Evolutionary conservation across 2,329 filamentous ascomycete species (phyloP).

Genomic region (Ophiostoma novo-ulmi): DNA sequence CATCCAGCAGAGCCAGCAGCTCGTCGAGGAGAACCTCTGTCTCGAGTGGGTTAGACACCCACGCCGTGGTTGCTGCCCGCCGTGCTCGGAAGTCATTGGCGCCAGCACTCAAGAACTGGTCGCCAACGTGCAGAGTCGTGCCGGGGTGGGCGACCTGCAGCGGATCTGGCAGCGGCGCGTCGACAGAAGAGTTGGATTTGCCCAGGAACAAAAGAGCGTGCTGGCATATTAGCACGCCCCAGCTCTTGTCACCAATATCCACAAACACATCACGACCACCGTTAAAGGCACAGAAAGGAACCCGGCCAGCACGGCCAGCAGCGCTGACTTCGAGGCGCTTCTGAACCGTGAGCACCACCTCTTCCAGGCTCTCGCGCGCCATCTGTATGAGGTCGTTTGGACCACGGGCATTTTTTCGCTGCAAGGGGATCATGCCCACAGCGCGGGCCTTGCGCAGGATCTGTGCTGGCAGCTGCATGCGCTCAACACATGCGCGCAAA

Average conservation of each 20-base stretch:
- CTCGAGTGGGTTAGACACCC: conserved; percentile 90
- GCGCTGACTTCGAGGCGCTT: conserved; percentile 80
- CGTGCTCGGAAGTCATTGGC: conserved; percentile 97
- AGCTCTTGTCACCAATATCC: conserved; percentile 96
- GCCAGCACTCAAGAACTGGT: conserved; percentile 92
- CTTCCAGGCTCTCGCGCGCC: conserved; percentile 83
- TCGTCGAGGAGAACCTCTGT: conserved; percentile 88
- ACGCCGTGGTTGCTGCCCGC: conserved; percentile 87
- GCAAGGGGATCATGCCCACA: conserved; percentile 64
- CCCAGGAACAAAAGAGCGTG: conserved; percentile 26
- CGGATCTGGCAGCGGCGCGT: neutral
- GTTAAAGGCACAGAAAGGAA: conserved; percentile 98
- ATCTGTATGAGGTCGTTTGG: conserved; percentile 47
- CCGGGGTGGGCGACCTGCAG: conserved; percentile 19
- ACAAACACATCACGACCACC: conserved; percentile 97
- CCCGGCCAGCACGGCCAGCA: conserved; percentile 49
- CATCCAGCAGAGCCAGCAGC: conserved; percentile 53
- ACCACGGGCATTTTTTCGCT: conserved; percentile 3
- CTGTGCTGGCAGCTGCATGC: conserved; percentile 71
- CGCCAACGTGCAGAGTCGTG: conserved; percentile 81
- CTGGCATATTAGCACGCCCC: conserved; percentile 91
- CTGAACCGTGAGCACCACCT: conserved; percentile 91
- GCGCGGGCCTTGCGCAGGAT: conserved; percentile 85
- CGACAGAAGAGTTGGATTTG: conserved; percentile 50
- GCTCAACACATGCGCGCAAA: conserved; percentile 72